Percentiles rank a stretch among this genome's conserved stretches.
These are phyloP conservation scores for Penicillium verhagenii DNA, from an alignment of 495 filamentous ascomycete species.

Conservation along the genomic window DNA sequence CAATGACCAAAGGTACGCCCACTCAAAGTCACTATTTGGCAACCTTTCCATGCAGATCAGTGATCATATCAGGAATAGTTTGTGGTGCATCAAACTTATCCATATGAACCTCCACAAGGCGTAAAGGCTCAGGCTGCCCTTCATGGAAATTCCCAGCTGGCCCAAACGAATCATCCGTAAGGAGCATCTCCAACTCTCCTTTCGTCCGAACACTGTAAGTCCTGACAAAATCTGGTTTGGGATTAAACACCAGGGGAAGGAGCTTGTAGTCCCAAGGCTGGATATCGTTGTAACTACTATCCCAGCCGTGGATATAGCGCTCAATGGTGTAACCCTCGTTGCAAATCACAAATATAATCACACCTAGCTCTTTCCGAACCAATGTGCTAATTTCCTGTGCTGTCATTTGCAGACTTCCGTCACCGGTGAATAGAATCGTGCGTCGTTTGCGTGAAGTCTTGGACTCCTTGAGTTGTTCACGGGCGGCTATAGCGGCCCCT, in stretches of 20 bases:
- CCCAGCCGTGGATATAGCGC: constrained; percentile 66
- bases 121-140: not conserved
- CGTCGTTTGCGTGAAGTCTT: constrained; percentile 19
- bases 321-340: constrained; percentile 75
- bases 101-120: constrained; percentile 17
- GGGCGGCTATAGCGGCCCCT: constrained; percentile 9
- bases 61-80: not conserved
- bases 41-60: not conserved
- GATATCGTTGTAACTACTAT: constrained; percentile 68
- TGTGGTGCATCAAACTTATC: constrained; percentile 9
- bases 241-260: constrained; percentile 4
- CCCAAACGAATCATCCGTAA: constrained; percentile 9
- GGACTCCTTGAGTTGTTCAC: constrained; percentile 26
- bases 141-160: constrained; percentile 4
- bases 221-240: not conserved
- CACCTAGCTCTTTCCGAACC: constrained; percentile 60
- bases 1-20: too few species aligned
- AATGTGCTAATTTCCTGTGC: constrained; percentile 75
- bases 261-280: constrained; percentile 46
- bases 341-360: constrained; percentile 73
- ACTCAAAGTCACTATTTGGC: not conserved
- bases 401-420: constrained; percentile 76
- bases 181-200: constrained; percentile 6
- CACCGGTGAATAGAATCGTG: constrained; percentile 70
- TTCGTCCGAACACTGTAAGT: constrained; percentile 9